A percentile compares a stretch with the other conserved stretches of the same genome.
phyloP scores from a whole-genome alignment of 352 stramenopile species.

The Pythium coloratum region DNA sequence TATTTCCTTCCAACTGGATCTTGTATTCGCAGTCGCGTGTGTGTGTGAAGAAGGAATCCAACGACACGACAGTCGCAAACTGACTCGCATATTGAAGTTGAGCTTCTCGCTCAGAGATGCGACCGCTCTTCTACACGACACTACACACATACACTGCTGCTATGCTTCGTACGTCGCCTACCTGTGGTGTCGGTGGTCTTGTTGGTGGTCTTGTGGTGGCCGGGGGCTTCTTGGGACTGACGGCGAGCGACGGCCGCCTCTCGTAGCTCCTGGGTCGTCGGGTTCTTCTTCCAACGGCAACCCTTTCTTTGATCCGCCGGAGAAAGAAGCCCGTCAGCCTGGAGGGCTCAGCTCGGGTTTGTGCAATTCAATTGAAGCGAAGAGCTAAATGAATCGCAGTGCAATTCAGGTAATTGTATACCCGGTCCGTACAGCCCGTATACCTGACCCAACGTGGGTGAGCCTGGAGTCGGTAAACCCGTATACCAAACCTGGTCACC shows the following conservation, averaged over 20 bases:
- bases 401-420: constrained; percentile 38
- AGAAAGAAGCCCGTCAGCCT: constrained; percentile 29
- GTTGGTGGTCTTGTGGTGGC: not conserved
- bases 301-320: constrained; percentile 28
- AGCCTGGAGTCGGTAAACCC: constrained; percentile 1
- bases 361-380: constrained; percentile 20
- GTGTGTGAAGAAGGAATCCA: not conserved
- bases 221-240: not conserved
- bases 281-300: constrained; percentile 21
- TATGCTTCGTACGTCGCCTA: not conserved
- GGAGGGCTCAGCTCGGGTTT: constrained; percentile 1
- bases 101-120: not conserved
- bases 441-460: constrained; percentile 23
- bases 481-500: constrained; percentile 25
- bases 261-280: not conserved
- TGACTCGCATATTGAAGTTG: constrained; percentile 8
- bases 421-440: constrained; percentile 29
- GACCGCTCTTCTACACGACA: not conserved
- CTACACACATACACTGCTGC: not conserved
- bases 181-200: not conserved
- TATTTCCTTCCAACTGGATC: not conserved
- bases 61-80: not conserved
- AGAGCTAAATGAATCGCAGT: constrained; percentile 36
- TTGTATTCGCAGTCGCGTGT: not conserved
- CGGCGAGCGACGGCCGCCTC: constrained; percentile 1